Evolutionary conservation across 306 rosid genomes (phyloP), one percentile per base, ranked within the genome.

Genomic region (Vigna mungo): DNA sequence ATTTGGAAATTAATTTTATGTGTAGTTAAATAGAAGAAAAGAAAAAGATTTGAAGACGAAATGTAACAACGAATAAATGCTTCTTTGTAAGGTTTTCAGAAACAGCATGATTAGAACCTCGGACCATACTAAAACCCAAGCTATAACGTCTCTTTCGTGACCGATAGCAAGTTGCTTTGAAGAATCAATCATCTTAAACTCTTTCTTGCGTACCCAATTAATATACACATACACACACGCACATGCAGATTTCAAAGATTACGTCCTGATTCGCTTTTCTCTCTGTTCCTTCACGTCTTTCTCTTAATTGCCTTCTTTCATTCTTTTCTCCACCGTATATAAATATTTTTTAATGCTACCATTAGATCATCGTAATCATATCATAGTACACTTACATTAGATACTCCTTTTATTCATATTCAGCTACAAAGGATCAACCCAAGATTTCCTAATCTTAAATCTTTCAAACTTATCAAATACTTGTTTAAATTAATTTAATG

Each of bases 81-180:
- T 36, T 2, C 23, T 64, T 64, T 17, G 0, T 9, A 39, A 64
- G 43, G 34, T 41, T 66, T 66, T 66, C 71, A 41, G 2, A 41
- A 66, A 66, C 52, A 43, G 7, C 71, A 66, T 66, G 41, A 66
- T 66, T 66, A 20, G 6, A 20, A 10, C 18, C 18, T 41, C 18
- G 32, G 71, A 66, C 71, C 53, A 66, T 18, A 43, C 34, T 66
- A 43, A 43, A 21, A 39, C 9, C 25, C 63, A 52, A 79, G 36
- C 74, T 46, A 46, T 1, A 14, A 66, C 46, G 68, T 73, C 67
- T 56, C 70, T 66, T 74, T 74, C 84, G 47, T 65, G 11, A 74
- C 55, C 70, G 66, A 74, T 55, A 41, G 0, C 75, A 80, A 80
- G 71, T 65, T 73, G 75, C 69, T 72, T 65, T 32, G 74, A 54